Base-by-base conservation (phyloP, 345 rosid species). In the Camelina hispida region DNA sequence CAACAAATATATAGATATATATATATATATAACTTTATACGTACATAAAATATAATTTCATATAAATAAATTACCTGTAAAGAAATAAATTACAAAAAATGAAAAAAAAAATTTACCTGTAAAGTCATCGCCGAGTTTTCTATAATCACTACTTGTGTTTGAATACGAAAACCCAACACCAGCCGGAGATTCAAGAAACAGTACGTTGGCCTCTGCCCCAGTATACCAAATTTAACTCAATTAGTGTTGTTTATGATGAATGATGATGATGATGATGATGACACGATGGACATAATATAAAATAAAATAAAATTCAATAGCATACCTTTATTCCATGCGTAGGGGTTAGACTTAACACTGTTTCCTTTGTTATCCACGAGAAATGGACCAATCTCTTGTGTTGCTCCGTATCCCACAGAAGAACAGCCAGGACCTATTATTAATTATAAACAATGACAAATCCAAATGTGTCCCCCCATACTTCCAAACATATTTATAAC, bases 331-430 rank as follows among this genome's bases (percentile, higher is more conserved):
- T 89, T 95, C 99, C 99, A 95, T 64, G 99, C 82, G 73, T 81
- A 82, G 38, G 90, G 88, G 76, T 95, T 95, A 68, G 73, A 85
- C 74, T 82, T 85, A 77, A 95, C 76, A 51, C 87, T 91, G 47
- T 78, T 82, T 3, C 89, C 97, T 47, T 83, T 81, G 54, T 73
- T 72, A 86, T 87, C 93, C n/a, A 93, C 85, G 77, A 93, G 85
- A 72, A 96, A 95, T 25, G 97, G 99, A 50, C 99, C 99, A 79
- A 95, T 95, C 83, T 95, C 98, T 84, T 95, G 96, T 75, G 99
- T 87, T 83, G 97, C 99, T 44, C 99, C 99, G 71, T 95, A 90
- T 79, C 97, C 99, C 80, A 95, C 96, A 78, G 99, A 95, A 75
- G 99, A 95, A 84, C 98, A 95, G 54, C 98, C 97, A 70, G 99